Conservation (phyloP, 768 basidiomycete genomes). For the Fibroporia radiculosa region DNA sequence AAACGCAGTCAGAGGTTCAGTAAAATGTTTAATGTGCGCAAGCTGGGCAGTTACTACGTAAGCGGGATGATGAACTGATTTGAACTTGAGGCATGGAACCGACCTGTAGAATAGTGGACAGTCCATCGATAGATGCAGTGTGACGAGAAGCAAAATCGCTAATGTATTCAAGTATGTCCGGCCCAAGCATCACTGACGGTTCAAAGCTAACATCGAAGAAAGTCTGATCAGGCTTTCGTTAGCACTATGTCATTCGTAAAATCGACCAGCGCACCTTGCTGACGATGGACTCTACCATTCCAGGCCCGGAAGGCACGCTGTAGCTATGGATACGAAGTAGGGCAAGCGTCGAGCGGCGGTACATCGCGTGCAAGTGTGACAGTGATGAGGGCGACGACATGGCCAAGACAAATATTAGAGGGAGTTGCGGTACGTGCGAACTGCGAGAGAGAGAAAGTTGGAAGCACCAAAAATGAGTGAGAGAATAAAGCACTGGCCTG, state of each 20-base stretch:
- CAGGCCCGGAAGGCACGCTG: constrained; percentile 38
- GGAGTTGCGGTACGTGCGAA: constrained; percentile 42
- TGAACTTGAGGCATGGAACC: constrained; percentile 2
- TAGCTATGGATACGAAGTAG: constrained; percentile 48
- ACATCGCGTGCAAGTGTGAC: constrained; percentile 48
- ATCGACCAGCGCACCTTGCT: constrained; percentile 33
- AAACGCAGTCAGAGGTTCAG: constrained; percentile 47
- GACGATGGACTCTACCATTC: constrained; percentile 46
- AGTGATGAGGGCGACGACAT: constrained; percentile 45
- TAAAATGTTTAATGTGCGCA: constrained; percentile 63
- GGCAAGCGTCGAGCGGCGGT: constrained; percentile 51
- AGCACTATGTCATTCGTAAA: neutral
- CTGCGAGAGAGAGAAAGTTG: constrained; percentile 32
- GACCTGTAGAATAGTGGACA: constrained; percentile 58
- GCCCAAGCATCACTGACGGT: constrained; percentile 55
- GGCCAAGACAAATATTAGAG: constrained; percentile 57
- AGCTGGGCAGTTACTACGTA: constrained; percentile 31
- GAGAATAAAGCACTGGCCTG: constrained; percentile 36
- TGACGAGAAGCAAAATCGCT: constrained; percentile 50
- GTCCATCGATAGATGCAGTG: constrained; percentile 46
- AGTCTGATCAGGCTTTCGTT: constrained; percentile 26
- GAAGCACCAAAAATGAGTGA: neutral
- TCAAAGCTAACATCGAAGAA: constrained; percentile 61
- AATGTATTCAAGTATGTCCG: constrained; percentile 45
- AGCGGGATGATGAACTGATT: neutral